Percentiles rank a stretch among this genome's conserved stretches.
These are phyloP conservation scores for Barnettozyma botsteinii DNA, from an alignment of 805 yeast genomes.

Conservation along the genomic window DNA sequence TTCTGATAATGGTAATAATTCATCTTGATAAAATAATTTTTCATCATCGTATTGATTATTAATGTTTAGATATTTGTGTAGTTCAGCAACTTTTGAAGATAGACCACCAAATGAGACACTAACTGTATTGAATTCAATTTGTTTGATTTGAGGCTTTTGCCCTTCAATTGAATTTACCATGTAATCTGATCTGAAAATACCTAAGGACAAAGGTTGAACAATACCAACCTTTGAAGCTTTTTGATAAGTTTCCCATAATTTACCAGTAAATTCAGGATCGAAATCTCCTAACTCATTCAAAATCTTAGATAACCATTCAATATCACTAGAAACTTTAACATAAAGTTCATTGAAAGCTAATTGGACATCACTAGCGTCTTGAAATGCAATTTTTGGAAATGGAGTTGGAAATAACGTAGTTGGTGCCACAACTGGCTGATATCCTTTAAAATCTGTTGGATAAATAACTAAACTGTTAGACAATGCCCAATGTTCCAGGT, in stretches of 20 bases:
- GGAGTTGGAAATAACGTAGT: conserved; percentile 90
- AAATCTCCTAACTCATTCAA: conserved; percentile 47
- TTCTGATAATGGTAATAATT: conserved; percentile 59
- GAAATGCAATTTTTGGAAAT: conserved; percentile 62
- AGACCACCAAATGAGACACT: conserved; percentile 94
- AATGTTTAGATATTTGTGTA: conserved; percentile 63
- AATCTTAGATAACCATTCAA: conserved; percentile 58
- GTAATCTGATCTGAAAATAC: conserved; percentile 87
- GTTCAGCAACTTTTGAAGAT: conserved; percentile 68
- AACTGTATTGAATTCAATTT: conserved; percentile 93
- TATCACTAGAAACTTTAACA: conserved; percentile 52
- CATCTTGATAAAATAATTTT: conserved; percentile 38
- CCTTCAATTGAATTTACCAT: conserved; percentile 52
- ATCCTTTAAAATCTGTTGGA: conserved; percentile 47
- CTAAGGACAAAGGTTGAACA: conserved; percentile 65
- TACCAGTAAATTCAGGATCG: conserved; percentile 80
- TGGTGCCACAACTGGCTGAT: conserved; percentile 63
- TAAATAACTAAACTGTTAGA: conserved; percentile 81
- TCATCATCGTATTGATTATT: conserved; percentile 47
- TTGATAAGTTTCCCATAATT: conserved; percentile 55
- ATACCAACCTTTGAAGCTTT: conserved; percentile 44
- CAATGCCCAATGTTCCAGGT: conserved; percentile 67
- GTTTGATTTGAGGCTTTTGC: conserved; percentile 55
- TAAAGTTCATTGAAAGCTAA: conserved; percentile 67
- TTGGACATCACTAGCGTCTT: conserved; percentile 63